Evolutionary conservation across 164 flowering plant species (phyloP), one percentile per base, ranked within the genome.

Genomic region (Kingdonia uniflora): DNA sequence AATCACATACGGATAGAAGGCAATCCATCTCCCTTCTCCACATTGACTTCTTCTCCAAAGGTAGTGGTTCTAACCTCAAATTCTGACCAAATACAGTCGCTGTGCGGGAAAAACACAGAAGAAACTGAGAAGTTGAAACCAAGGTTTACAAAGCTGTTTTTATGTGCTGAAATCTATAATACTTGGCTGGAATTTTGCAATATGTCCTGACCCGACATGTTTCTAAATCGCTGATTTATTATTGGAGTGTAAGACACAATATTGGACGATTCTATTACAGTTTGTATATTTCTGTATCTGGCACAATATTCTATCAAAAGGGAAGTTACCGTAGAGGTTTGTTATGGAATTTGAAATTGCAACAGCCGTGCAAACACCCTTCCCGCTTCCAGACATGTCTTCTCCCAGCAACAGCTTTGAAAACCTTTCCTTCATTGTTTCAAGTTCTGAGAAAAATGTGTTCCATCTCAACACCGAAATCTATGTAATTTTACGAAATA

Each of bases 351-450:
- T 94, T 37, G 99, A 94, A 65, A 94, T 77, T 26, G 97, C 74
- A 1, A 87, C 84, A 0, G 97, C 95, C 1, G 96, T 78, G 71
- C 85, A 80, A 43, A 94, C 99, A 0, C 99, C 99, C 69, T 87
- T 87, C 11, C 97, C 99, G 54, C 88, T 48, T 55, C 99, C 99
- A 15, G 97, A 94, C 99, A 94, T 94, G 73, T 94, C 97, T 69
- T 89, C 97, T 1, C 99, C 99, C 17, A 94, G 64, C 70, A 94
- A 60, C 56, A 94, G 90, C 80, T 85, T 94, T 38, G 97, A 78
- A 58, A 89, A 94, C 59, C 80, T 81, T 58, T 89, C 97, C 74
- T 77, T 87, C 97, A 89, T 89, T 75, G 72, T 50, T 29, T 87
- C 95, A 22, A 83, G 62, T 44, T 82, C 95, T 82, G 74, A 61